Percentiles rank a stretch among this genome's conserved stretches.
Evolutionary conservation across 2,329 filamentous ascomycete species (phyloP).

Genomic region (Trichoderma polysporum): DNA sequence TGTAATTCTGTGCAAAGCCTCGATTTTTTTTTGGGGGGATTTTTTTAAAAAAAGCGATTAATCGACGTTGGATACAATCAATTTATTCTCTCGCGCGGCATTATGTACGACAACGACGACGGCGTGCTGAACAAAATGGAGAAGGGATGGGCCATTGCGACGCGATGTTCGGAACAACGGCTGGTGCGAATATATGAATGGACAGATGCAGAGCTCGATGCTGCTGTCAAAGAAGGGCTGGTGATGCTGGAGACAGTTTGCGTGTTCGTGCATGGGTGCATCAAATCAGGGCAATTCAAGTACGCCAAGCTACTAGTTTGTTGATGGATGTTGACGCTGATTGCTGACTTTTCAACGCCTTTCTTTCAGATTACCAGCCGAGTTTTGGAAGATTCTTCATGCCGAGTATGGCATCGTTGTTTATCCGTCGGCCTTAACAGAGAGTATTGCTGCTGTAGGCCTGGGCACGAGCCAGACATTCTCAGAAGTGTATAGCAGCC

Average conservation of each 20-base stretch:
- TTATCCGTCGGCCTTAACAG: slow-evolving; percentile 41
- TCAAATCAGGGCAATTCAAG: slow-evolving; percentile 40
- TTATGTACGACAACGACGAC: slow-evolving; percentile 30
- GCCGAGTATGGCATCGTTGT: slow-evolving; percentile 43
- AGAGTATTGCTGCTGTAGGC: slow-evolving; percentile 35
- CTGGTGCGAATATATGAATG: slow-evolving; percentile 35
- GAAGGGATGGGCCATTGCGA: slow-evolving; percentile 41
- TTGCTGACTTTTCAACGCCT: not conserved
- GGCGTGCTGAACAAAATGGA: slow-evolving; percentile 36
- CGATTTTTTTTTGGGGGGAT: not conserved
- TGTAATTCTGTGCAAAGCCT: not conserved
- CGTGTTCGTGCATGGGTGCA: slow-evolving; percentile 41
- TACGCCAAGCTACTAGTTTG: slow-evolving; percentile 23
- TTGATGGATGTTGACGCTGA: not conserved
- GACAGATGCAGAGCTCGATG: slow-evolving; percentile 35
- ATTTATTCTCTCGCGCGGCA: not conserved
- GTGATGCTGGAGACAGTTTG: slow-evolving; percentile 42
- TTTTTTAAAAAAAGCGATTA: not conserved
- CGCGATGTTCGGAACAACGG: slow-evolving; percentile 37
- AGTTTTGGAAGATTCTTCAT: slow-evolving; percentile 41
- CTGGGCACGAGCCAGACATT: slow-evolving; percentile 38
- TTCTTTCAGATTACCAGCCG: slow-evolving; percentile 34
- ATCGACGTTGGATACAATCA: not conserved
- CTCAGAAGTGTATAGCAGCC: slow-evolving; percentile 39
- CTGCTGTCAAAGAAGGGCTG: slow-evolving; percentile 34